Base-by-base conservation (phyloP, 306 rosid species). In the Glycine soja region DNA sequence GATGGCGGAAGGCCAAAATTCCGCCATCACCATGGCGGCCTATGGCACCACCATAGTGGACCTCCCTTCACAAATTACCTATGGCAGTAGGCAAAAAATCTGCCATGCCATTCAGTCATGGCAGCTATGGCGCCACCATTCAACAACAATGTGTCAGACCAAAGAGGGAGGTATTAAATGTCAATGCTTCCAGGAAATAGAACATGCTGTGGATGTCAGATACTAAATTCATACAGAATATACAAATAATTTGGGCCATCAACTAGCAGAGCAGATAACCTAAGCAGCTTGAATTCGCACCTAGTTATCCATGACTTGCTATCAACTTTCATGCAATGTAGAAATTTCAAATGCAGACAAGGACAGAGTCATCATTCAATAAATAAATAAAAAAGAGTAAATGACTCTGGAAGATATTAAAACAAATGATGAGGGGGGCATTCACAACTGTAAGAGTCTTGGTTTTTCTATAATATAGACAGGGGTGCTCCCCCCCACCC, bases 291-390 rank as follows among this genome's bases (percentile, higher is more conserved):
- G 52, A 59, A 11, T 24, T 36, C 8, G 6, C 5, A 6, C 7
- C 24, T 5, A 71, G 14, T 54, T 14, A 59, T 47, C 19, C 74
- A 57, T 18, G 62, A 18, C 11, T 58, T 58, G 30, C 18, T 56
- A 9, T 50, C 54, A 59, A 72, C 77, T 59, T 71, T 4, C 78
- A 48, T 32, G 76, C 47, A 54, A 78, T 43, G 36, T n/a, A 56
- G 14, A 68, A 48, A 4, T 61, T 75, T 75, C 34, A n/a, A 16
- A 40, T 34, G 32, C 10, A 0, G n/a, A 72, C 4, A 32, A 72
- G 30, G 24, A 8, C 8, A 34, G 63, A 72, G n/a, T 72, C 18
- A 3, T 34, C 30, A 34, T 34, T 52, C 63, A 51, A 52, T 45
- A 52, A 36, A 24, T 24, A 24, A 24, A 24, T 24, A 53, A 46